Conservation (phyloP, 176 grass and related monocot species). For the Typha latifolia region DNA sequence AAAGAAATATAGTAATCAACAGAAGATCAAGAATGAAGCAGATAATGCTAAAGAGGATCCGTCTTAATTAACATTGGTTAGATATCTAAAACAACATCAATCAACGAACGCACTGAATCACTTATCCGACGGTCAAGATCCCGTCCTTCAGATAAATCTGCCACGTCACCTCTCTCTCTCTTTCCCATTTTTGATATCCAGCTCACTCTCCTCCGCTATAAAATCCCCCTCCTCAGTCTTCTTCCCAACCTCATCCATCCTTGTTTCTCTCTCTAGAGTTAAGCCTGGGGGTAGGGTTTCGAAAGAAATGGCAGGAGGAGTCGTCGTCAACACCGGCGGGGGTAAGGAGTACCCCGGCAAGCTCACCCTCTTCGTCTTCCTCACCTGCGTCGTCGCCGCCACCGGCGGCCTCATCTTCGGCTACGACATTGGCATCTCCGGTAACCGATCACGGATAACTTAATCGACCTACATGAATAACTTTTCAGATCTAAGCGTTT, state of each 20-base stretch:
- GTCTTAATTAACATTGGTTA: too few species aligned
- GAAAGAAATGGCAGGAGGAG: constrained; percentile 56
- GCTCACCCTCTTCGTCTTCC: constrained; percentile 76
- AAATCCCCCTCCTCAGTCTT: neutral
- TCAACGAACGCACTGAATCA: neutral
- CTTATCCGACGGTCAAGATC: neutral
- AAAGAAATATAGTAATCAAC: too few species aligned
- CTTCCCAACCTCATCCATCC: neutral
- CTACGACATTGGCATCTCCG: constrained; percentile 93
- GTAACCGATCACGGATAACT: constrained; percentile 19
- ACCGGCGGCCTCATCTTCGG: constrained; percentile 95
- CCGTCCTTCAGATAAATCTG: neutral
- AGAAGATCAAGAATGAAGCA: too few species aligned
- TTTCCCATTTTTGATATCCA: neutral
- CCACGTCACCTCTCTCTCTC: neutral
- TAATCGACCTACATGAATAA: neutral
- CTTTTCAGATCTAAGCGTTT: neutral
- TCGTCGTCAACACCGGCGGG: constrained; percentile 40
- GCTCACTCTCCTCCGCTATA: neutral
- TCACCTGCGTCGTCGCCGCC: constrained; percentile 81
- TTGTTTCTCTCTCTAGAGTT: neutral
- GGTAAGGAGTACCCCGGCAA: constrained; percentile 78
- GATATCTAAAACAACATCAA: too few species aligned
- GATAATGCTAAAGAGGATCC: too few species aligned
- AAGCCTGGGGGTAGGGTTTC: neutral